Conservation (phyloP, 2,329 filamentous ascomycete genomes). For the Talaromyces verruculosus region DNA sequence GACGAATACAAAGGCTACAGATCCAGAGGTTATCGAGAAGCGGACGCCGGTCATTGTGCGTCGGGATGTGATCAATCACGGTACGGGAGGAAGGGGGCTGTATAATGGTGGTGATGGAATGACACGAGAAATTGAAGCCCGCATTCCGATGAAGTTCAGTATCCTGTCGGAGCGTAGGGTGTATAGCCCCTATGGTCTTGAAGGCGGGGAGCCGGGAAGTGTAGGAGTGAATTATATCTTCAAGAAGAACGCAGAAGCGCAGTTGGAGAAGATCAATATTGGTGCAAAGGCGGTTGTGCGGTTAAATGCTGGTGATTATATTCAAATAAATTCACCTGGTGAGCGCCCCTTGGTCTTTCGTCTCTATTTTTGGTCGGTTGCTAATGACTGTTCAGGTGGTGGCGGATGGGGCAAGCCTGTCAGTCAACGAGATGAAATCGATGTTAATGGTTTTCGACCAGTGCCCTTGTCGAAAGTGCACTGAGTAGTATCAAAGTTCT, state of each 20-base stretch:
- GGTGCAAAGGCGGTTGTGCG: conserved; percentile 19
- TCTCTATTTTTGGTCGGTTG: neutral
- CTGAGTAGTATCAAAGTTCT: neutral
- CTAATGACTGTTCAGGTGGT: conserved; percentile 17
- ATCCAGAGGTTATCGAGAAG: conserved; percentile 72
- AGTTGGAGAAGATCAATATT: conserved; percentile 21
- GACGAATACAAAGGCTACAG: conserved; percentile 78
- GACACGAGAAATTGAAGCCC: conserved; percentile 73
- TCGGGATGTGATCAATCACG: conserved; percentile 63
- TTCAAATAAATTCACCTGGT: conserved; percentile 22
- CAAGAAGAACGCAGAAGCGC: conserved; percentile 18
- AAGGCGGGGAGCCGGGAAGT: conserved; percentile 61
- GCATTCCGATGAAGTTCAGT: conserved; percentile 70
- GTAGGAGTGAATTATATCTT: conserved; percentile 22
- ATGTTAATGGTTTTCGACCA: neutral
- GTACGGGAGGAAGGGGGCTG: conserved; percentile 62
- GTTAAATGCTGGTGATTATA: conserved; percentile 18
- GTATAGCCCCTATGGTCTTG: conserved; percentile 72
- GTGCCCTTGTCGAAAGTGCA: neutral
- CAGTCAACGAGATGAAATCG: neutral
- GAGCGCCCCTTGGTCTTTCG: neutral
- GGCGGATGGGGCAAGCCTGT: conserved; percentile 20
- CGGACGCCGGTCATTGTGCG: conserved; percentile 69
- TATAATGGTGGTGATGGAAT: conserved; percentile 70
- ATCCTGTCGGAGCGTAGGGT: conserved; percentile 73